Base-by-base conservation (phyloP, 257 asterid species). In the Prunella vulgaris region DNA sequence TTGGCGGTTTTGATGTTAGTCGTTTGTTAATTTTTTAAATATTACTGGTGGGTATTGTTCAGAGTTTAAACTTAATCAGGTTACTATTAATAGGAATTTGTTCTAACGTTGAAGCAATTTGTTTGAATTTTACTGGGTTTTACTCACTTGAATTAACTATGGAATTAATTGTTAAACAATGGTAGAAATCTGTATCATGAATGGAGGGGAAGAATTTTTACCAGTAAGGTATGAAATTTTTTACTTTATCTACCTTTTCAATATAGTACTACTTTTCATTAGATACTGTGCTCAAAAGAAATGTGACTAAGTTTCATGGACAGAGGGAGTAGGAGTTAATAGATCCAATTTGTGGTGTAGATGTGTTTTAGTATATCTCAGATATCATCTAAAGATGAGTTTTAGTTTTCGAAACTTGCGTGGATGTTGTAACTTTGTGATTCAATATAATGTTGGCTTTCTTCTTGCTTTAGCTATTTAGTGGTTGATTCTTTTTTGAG, bases 1-100 rank as follows among this genome's bases (percentile, higher is more conserved):
- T 20, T 2, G 10, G 57, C 17, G 33, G 48, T 66, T 15, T 38
- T 59, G 17, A 44, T 49, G 9, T 5, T 14, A 60, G 25, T 58
- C 17, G 57, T 3, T 49, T 27, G n/a, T 44, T 17, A 40, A 3
- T 22, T 25, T 5, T 33, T 33, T 7, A 33, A 0, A n/a, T 20
- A 44, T 56, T 30, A 44, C 0, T 64, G 60, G 27, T 56, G 10
- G 49, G 17, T 40, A 33, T 70, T 17, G 17, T 18, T 20, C 33
- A 66, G 42, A 59, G 61, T 60, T 28, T 59, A n/a, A 59, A 25
- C 71, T 77, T 44, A 63, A 44, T 13, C 22, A 46, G n/a, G 56
- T 28, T 40, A 14, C 7, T 20, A 20, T 54, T 52, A 35, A 48
- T 46, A 20, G 38, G 37, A 20, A 21, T 21, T 38, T 24, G n/a